These are phyloP conservation scores for Brassica rapa DNA, from an alignment of 345 rosid genomes.

Conservation along the genomic window DNA sequence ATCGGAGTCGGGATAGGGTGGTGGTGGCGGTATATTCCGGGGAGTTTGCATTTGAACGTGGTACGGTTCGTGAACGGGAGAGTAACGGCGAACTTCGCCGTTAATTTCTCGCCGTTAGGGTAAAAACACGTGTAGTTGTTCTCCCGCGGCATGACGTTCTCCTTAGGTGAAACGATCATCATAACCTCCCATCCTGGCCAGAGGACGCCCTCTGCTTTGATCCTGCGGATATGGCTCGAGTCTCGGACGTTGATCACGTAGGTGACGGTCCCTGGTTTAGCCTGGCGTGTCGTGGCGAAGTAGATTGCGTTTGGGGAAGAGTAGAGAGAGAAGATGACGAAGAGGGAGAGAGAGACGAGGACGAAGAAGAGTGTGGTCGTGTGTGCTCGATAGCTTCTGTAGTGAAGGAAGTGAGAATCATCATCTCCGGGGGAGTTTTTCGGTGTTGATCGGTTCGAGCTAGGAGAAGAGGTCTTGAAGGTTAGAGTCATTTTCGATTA, in stretches of 20 bases:
- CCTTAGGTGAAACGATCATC: constrained; percentile 46
- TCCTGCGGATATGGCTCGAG: constrained; percentile 17
- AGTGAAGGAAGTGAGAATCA: constrained; percentile 6
- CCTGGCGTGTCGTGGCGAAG: background rate
- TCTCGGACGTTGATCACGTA: constrained; percentile 22
- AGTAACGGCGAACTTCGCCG: constrained; percentile 53
- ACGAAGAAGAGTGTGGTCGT: constrained; percentile 41
- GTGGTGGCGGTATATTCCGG: constrained; percentile 48
- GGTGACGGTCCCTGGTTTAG: background rate
- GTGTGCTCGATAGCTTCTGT: constrained; percentile 27
- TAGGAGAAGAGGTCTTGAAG: constrained; percentile 20
- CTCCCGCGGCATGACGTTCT: background rate
- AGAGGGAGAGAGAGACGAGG: constrained; percentile 36
- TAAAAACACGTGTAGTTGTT: constrained; percentile 52
- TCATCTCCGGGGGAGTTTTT: constrained; percentile 13
- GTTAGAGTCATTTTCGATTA: constrained; percentile 30
- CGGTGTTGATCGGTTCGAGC: constrained; percentile 27
- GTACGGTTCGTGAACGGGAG: constrained; percentile 56
- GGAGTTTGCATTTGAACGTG: constrained; percentile 62
- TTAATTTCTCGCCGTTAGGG: constrained; percentile 52
- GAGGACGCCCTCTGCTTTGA: constrained; percentile 52
- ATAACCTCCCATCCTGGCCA: constrained; percentile 80
- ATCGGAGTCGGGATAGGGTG: constrained; percentile 57
- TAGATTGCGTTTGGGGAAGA: constrained; percentile 33
- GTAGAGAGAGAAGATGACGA: constrained; percentile 35